Base-by-base conservation (phyloP, 2,329 filamentous ascomycete species). In the Fusarium pilosicola region DNA sequence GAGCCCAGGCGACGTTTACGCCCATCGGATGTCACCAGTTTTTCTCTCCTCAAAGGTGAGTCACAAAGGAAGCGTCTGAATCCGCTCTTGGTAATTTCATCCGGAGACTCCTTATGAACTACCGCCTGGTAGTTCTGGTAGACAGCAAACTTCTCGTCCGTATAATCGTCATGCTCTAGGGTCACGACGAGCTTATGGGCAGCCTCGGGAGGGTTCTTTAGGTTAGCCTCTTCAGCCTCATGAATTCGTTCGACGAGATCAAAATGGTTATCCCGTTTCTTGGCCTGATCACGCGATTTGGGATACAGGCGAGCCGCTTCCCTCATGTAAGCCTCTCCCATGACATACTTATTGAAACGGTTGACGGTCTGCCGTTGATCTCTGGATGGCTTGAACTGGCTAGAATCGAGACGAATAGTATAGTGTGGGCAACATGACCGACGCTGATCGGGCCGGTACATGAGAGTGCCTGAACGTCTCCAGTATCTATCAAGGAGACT, bases 391-490 rank as follows among this genome's bases (percentile, higher is more conserved):
- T 88, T 90, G 82, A 93, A 93, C 44, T 86, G 83, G 52, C 85
- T 81, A 30, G 90, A 89, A 76, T 94, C 92, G 26, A 95, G 85
- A 52, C 93, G 90, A 61, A 96, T 91, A 2, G 93, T 95, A 81
- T 96, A 98, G 79, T 98, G 95, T 49, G 95, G 95, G 81, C 96
- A 99, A 79, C 96, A 99, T 70, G 94, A 93, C 64, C 91, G 87
- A 66, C 88, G 88, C 77, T 94, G 91, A 81, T 96, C 92, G 20
- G 94, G 93, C 69, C 94, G 90, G 82, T 96, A 96, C 55, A 96
- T 85, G 14, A 94, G 85, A 34, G 84, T 89, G 22, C 89, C 91
- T 42, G 91, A 95, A 71, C 93, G 88, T 81, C 94, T 91, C 93
- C 93, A 96, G 70, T 91, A 93, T 73, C 92, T 89, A 81, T 95